phyloP scores from a whole-genome alignment of 495 filamentous ascomycete genomes.

The Podospora tetraspora region DNA sequence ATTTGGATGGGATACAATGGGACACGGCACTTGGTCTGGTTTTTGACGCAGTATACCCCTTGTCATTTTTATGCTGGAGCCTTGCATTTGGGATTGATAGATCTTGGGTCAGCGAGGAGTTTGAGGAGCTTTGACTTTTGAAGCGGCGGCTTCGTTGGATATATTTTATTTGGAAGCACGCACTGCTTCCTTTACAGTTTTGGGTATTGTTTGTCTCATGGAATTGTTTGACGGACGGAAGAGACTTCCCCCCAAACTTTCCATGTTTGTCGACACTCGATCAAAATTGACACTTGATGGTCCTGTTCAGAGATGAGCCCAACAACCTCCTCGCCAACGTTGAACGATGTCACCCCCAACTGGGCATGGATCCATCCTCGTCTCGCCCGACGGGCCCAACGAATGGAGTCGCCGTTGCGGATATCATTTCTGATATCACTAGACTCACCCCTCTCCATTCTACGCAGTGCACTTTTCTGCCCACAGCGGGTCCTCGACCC shows the following conservation, averaged over 20 bases:
- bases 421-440: neutral
- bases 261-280: neutral
- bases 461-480: neutral
- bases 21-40: neutral
- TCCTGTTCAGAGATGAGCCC: neutral
- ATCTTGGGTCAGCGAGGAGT: neutral
- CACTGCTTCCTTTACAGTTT: neutral
- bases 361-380: neutral
- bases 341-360: neutral
- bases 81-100: neutral
- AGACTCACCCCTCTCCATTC: neutral
- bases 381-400: neutral
- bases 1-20: neutral
- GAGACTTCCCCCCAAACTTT: neutral
- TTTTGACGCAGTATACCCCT: neutral
- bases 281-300: neutral
- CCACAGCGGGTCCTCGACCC: neutral
- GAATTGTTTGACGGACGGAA: too few relatives aligned
- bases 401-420: neutral
- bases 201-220: too few relatives aligned
- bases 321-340: neutral
- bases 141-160: neutral
- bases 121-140: neutral
- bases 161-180: neutral
- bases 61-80: neutral